A percentile compares a stretch with the other conserved stretches of the same genome.
Evolutionary conservation across 2,329 filamentous ascomycete species (phyloP).

Genomic region (Apiospora sp.): DNA sequence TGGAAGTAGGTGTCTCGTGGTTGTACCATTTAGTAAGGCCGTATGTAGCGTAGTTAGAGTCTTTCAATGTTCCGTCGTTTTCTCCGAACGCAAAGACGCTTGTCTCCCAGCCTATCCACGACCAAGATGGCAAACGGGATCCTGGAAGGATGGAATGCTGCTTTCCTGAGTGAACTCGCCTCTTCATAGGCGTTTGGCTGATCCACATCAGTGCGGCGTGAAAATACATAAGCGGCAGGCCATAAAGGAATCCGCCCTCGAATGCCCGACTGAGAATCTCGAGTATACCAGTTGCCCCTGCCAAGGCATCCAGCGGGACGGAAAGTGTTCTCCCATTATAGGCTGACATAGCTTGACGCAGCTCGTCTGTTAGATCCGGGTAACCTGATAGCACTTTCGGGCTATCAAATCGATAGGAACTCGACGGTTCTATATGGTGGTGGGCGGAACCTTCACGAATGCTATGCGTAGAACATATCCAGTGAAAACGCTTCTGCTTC

Average conservation of each 20-base stretch:
- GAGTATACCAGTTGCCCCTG: background rate
- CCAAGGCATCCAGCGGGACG: background rate
- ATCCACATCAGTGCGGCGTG: background rate
- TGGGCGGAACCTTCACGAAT: background rate
- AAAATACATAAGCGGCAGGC: background rate
- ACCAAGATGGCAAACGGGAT: background rate
- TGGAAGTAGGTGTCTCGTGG: background rate
- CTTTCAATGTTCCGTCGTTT: background rate
- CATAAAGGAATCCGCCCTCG: background rate
- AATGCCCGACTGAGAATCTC: background rate
- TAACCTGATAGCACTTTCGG: no score
- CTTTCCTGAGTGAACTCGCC: background rate
- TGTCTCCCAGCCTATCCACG: background rate
- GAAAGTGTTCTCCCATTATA: background rate
- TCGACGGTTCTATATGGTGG: no score
- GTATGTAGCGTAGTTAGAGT: background rate
- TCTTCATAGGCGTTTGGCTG: rapidly evolving
- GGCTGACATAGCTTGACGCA: no score
- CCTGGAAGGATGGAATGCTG: background rate
- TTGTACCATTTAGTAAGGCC: background rate
- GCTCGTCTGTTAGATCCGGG: no score
- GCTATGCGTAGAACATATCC: background rate
- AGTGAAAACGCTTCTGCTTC: background rate
- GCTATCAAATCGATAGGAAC: no score
- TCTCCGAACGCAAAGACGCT: rapidly evolving